Conservation (phyloP, 192 early-diverging fungal genomes). For the Obelidium mucronatum region DNA sequence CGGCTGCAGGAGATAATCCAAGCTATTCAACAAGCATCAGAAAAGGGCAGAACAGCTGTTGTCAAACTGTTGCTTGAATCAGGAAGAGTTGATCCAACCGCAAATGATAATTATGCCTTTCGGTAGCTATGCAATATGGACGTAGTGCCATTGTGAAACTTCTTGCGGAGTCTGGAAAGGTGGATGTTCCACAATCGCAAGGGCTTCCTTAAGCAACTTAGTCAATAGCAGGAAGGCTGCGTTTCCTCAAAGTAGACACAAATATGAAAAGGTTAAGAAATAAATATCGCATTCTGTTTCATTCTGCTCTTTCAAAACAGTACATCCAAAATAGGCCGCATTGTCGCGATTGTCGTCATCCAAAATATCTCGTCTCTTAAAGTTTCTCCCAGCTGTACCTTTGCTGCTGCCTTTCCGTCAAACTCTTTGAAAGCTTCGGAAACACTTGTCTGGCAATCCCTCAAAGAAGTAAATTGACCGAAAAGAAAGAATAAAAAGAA, state of each 20-base stretch:
- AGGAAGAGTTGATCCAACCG: too few relatives aligned
- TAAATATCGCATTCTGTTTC: not conserved
- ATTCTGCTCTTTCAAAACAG: slow-evolving; percentile 4
- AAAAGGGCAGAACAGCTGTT: too few relatives aligned
- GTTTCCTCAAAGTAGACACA: not conserved
- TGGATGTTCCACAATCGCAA: too few relatives aligned
- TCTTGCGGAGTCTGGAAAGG: too few relatives aligned
- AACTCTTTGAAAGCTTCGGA: slow-evolving; percentile 28
- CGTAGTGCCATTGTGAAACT: too few relatives aligned
- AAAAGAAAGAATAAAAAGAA: not conserved
- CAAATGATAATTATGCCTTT: too few relatives aligned
- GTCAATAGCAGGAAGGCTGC: not conserved
- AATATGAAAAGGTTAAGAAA: not conserved
- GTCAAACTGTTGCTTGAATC: too few relatives aligned
- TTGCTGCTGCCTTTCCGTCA: not conserved
- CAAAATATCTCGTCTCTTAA: slow-evolving; percentile 13
- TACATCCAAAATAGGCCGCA: slow-evolving; percentile 1
- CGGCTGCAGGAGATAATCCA: too few relatives aligned
- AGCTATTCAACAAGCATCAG: too few relatives aligned
- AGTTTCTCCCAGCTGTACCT: not conserved
- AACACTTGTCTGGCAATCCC: slow-evolving; percentile 16
- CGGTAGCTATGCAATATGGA: too few relatives aligned
- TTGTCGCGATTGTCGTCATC: not conserved
- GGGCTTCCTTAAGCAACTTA: not conserved
- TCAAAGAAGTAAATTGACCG: not conserved